These are phyloP conservation scores for Aeminium ludgeri DNA, from an alignment of 495 filamentous ascomycete species.

Conservation along the genomic window DNA sequence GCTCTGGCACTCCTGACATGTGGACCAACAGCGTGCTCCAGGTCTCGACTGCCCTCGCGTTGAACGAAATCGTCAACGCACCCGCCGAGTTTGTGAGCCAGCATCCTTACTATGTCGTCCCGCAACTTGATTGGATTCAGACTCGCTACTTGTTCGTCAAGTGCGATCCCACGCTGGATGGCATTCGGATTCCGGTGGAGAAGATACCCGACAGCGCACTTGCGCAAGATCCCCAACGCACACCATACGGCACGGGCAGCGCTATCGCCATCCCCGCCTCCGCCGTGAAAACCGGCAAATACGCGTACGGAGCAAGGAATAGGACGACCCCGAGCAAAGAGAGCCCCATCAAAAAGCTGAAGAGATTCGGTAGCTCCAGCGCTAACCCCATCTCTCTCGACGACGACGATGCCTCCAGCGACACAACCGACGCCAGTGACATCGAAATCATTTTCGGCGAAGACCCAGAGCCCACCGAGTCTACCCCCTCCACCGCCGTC, in stretches of 20 bases:
- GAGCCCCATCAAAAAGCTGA: constrained; percentile 19
- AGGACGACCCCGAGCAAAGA: background rate
- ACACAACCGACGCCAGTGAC: constrained; percentile 38
- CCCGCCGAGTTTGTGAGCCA: constrained; percentile 40
- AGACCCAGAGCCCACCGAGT: constrained; percentile 16
- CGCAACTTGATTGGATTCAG: constrained; percentile 75
- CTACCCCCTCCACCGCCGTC: constrained; percentile 4
- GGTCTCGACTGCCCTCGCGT: constrained; percentile 43
- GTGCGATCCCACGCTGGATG: constrained; percentile 11
- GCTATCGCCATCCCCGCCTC: constrained; percentile 20
- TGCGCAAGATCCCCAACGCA: constrained; percentile 37
- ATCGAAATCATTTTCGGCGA: constrained; percentile 29
- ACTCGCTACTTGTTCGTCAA: constrained; percentile 71
- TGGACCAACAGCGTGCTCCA: constrained; percentile 55
- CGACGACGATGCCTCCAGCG: constrained; percentile 25
- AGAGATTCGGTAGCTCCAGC: constrained; percentile 14
- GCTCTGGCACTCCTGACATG: no score
- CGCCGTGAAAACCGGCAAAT: constrained; percentile 31
- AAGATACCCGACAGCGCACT: constrained; percentile 26
- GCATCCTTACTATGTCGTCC: constrained; percentile 52
- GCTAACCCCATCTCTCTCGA: constrained; percentile 17
- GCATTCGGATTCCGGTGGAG: constrained; percentile 9
- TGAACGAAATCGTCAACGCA: constrained; percentile 79
- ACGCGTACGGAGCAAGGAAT: background rate
- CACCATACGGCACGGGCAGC: constrained; percentile 25